phyloP scores from a whole-genome alignment of 2,329 filamentous ascomycete species.

The Endocalyx cinctus region DNA sequence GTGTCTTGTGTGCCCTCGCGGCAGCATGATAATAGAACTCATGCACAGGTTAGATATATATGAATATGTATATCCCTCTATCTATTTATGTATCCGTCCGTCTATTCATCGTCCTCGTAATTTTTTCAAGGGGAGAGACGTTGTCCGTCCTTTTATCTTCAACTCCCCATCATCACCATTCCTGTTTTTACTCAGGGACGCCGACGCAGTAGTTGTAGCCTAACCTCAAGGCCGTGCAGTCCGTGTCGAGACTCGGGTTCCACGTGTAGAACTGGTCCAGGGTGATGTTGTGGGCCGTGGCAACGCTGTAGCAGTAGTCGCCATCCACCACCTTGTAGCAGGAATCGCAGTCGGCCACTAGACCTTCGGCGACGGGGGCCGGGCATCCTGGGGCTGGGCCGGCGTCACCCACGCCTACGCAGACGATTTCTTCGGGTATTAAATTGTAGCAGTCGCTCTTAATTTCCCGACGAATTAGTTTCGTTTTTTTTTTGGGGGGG shows the following conservation, averaged over 20 bases:
- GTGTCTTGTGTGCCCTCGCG: no score
- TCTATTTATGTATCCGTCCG: not conserved
- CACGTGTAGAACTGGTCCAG: slow-evolving; percentile 12
- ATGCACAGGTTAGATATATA: no score
- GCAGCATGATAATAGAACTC: no score
- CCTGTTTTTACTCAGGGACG: not conserved
- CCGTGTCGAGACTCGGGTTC: slow-evolving; percentile 17
- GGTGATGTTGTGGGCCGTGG: slow-evolving; percentile 7
- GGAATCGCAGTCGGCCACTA: slow-evolving; percentile 13
- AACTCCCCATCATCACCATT: not conserved
- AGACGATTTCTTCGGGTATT: slow-evolving; percentile 15
- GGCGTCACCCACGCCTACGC: slow-evolving; percentile 8
- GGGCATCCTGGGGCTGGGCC: slow-evolving; percentile 11
- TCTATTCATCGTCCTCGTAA: not conserved
- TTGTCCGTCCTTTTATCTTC: not conserved
- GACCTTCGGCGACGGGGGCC: slow-evolving; percentile 10
- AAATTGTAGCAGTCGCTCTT: slow-evolving; percentile 18
- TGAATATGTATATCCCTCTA: not conserved
- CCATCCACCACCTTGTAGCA: slow-evolving; percentile 18
- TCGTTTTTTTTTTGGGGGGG: slow-evolving; percentile 12
- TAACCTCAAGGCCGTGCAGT: slow-evolving; percentile 18
- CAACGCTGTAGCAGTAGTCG: slow-evolving; percentile 15
- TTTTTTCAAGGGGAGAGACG: not conserved
- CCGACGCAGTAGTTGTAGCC: slow-evolving; percentile 23
- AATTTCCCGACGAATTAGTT: no score